A percentile compares a stretch with the other conserved stretches of the same genome.
Evolutionary conservation across 495 filamentous ascomycete species (phyloP).

Genomic region (Aspergillus nidulans): DNA sequence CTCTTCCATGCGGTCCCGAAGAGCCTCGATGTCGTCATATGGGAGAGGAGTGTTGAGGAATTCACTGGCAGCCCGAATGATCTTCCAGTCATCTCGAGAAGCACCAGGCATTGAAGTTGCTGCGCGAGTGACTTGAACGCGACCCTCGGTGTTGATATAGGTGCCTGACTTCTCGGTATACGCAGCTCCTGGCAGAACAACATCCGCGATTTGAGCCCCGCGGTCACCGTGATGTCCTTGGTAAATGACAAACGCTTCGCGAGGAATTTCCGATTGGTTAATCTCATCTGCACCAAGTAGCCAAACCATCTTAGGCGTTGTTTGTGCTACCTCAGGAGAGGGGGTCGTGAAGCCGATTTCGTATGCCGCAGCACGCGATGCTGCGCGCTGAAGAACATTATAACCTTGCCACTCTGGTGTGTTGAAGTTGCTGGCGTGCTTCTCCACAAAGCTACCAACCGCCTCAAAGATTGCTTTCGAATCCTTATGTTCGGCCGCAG

Average conservation of each 20-base stretch:
- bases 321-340: conserved; percentile 69
- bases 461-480: conserved; percentile 89
- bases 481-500: conserved; percentile 82
- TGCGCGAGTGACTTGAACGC: conserved; percentile 85
- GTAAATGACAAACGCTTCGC: conserved; percentile 93
- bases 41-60: conserved; percentile 83
- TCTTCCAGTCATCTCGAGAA: conserved; percentile 96
- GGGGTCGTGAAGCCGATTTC: conserved; percentile 91
- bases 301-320: conserved; percentile 91
- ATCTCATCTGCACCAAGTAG: conserved; percentile 95
- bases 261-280: conserved; percentile 71
- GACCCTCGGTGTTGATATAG: conserved; percentile 95
- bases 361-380: conserved; percentile 86
- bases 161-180: conserved; percentile 98
- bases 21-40: conserved; percentile 83
- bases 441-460: conserved; percentile 84
- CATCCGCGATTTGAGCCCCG: conserved; percentile 87
- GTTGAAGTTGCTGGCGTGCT: conserved; percentile 80
- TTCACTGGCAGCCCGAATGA: conserved; percentile 85
- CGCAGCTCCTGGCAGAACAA: conserved; percentile 88
- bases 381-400: conserved; percentile 90
- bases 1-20: conserved; percentile 91
- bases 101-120: conserved; percentile 84
- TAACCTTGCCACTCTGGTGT: conserved; percentile 95
- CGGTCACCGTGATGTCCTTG: conserved; percentile 96